Conservation (phyloP, 2,329 filamentous ascomycete species). For the Beauveria sp. region DNA sequence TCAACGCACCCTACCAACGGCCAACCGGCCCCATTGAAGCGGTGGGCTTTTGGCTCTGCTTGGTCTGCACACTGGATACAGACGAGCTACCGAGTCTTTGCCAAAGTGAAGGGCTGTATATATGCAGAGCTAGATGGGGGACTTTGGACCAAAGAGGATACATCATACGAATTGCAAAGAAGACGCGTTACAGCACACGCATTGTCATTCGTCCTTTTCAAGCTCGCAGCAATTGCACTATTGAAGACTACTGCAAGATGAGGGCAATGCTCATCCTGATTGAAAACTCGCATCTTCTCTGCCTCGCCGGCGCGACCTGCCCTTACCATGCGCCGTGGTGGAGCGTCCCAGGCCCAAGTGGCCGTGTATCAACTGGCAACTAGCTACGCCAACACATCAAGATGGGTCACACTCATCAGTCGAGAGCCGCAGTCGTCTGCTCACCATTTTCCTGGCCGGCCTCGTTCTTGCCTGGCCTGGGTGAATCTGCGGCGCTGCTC, state of each 20-base stretch:
- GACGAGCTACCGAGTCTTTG: neutral
- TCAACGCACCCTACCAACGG: neutral
- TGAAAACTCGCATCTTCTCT: neutral
- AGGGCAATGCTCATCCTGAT: neutral
- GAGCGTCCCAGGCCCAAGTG: slow-evolving; percentile 55
- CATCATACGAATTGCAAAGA: neutral
- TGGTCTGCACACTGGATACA: neutral
- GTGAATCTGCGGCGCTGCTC: slow-evolving; percentile 1
- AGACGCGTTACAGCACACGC: neutral
- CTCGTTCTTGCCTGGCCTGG: neutral
- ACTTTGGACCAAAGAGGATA: neutral
- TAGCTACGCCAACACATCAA: slow-evolving; percentile 88
- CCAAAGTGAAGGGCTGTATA: neutral
- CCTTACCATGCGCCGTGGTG: slow-evolving; percentile 45
- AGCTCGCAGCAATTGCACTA: neutral
- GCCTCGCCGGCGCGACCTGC: slow-evolving; percentile 7
- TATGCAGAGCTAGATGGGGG: neutral
- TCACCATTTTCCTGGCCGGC: slow-evolving; percentile 35
- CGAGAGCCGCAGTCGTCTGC: slow-evolving; percentile 57
- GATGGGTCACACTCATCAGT: slow-evolving; percentile 59
- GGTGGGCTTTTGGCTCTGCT: slow-evolving; percentile 9
- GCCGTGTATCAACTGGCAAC: slow-evolving; percentile 69
- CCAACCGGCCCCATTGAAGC: slow-evolving; percentile 8
- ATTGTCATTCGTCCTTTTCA: neutral
- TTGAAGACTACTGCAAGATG: neutral